A percentile compares a stretch with the other conserved stretches of the same genome.
Conservation (phyloP, 2,329 filamentous ascomycete species). For the Penicillium sp. region DNA sequence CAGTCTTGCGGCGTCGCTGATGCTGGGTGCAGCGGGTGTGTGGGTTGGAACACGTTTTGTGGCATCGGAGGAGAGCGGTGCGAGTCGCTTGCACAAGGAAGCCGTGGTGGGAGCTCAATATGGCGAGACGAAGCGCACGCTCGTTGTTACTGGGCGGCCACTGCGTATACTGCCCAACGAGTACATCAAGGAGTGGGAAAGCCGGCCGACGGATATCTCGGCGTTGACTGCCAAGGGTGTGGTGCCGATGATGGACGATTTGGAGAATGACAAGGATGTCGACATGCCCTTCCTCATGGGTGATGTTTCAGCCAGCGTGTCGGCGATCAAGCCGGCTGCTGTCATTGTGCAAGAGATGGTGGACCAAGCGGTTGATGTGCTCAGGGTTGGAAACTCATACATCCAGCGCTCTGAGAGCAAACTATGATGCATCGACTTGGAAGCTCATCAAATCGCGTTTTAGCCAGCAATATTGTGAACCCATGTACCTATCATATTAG, state of each 20-base stretch:
- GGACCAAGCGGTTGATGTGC: conserved; percentile 67
- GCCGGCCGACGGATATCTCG: conserved; percentile 71
- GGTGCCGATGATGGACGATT: conserved; percentile 78
- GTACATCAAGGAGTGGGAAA: conserved; percentile 82
- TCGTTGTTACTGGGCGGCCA: conserved; percentile 81
- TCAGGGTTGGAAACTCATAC: conserved; percentile 65
- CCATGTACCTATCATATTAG: too few species aligned
- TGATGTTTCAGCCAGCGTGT: conserved; percentile 80
- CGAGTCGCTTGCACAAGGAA: conserved; percentile 79
- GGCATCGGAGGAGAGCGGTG: conserved; percentile 77
- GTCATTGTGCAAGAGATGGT: conserved; percentile 94
- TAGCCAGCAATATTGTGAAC: too few species aligned
- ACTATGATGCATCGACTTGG: conserved; percentile 37
- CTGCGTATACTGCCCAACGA: conserved; percentile 79
- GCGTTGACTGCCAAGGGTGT: conserved; percentile 74
- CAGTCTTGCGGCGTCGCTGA: conserved; percentile 76
- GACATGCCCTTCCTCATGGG: conserved; percentile 93
- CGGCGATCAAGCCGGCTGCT: conserved; percentile 75
- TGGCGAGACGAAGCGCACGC: conserved; percentile 77
- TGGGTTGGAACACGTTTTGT: conserved; percentile 97
- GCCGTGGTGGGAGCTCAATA: conserved; percentile 79
- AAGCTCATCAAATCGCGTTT: background rate
- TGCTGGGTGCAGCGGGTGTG: conserved; percentile 84
- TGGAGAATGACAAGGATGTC: conserved; percentile 78
- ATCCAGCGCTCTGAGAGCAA: conserved; percentile 49